Percentiles rank a stretch among this genome's conserved stretches.
phyloP scores from a whole-genome alignment of 164 flowering plant genomes.

The Liquidambar formosana region DNA sequence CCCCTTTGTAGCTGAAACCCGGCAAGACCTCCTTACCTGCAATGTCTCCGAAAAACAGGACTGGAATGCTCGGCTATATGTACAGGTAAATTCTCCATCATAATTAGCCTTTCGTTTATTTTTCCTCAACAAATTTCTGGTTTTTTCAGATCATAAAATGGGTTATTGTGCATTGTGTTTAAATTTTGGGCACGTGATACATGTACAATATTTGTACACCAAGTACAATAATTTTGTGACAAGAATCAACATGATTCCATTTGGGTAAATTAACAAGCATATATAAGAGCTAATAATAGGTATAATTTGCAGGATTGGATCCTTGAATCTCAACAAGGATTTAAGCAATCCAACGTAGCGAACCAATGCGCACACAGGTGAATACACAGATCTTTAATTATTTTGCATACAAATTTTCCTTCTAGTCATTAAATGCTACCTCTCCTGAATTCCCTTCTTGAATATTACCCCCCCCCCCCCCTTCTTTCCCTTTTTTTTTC shows the following conservation, averaged over 20 bases:
- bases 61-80: constrained; percentile 16
- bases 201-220: too few relatives aligned
- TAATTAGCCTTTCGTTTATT: not conserved
- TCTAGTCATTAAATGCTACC: too few relatives aligned
- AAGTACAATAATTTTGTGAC: too few relatives aligned
- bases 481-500: too few relatives aligned
- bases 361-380: constrained; percentile 26
- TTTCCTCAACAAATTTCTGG: not conserved
- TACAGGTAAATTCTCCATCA: constrained; percentile 2
- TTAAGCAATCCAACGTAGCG: constrained; percentile 17
- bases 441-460: too few relatives aligned
- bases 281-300: too few relatives aligned
- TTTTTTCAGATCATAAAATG: too few relatives aligned
- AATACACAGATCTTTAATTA: not conserved
- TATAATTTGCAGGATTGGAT: constrained; percentile 11
- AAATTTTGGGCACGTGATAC: too few relatives aligned
- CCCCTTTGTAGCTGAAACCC: not conserved
- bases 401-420: not conserved
- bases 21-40: constrained; percentile 16
- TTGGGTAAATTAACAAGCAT: too few relatives aligned
- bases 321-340: constrained; percentile 13
- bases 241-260: too few relatives aligned
- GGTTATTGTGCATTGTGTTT: too few relatives aligned
- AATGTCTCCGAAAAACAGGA: constrained; percentile 13
- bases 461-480: too few relatives aligned